Conservation (phyloP, 208 protist genomes). For the Crithidia acanthocephali region DNA sequence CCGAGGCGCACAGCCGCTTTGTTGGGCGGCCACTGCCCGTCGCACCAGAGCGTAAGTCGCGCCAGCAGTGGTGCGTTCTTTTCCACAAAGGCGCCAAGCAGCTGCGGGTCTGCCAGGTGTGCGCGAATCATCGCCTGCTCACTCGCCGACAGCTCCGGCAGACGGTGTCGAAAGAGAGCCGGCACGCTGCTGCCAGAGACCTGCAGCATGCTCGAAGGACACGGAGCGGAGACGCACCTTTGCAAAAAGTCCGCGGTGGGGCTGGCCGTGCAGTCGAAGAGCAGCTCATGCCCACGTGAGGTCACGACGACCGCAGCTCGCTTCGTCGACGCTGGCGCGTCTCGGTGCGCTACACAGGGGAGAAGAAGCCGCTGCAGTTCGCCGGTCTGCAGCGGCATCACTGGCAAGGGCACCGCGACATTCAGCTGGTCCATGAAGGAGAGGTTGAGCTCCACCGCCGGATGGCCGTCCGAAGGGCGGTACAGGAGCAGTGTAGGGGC, state of each 20-base stretch:
- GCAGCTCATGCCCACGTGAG: slow-evolving; percentile 28
- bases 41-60: slow-evolving; percentile 44
- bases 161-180: slow-evolving; percentile 14
- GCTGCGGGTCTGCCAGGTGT: slow-evolving; percentile 3
- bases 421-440: slow-evolving; percentile 3
- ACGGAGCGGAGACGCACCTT: slow-evolving; percentile 8
- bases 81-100: slow-evolving; percentile 36
- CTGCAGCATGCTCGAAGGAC: slow-evolving; percentile 13
- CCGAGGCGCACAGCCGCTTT: not conserved
- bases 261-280: slow-evolving; percentile 48
- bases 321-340: not conserved
- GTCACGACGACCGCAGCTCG: not conserved
- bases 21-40: slow-evolving; percentile 17
- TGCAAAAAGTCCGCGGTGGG: slow-evolving; percentile 33
- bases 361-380: slow-evolving; percentile 42
- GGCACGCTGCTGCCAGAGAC: slow-evolving; percentile 1
- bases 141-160: slow-evolving; percentile 5
- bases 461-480: slow-evolving; percentile 40
- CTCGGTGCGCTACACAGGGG: not conserved
- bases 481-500: slow-evolving; percentile 45
- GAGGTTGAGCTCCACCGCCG: slow-evolving; percentile 27
- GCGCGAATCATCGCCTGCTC: slow-evolving; percentile 21
- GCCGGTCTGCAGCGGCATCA: slow-evolving; percentile 51
- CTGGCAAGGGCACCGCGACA: slow-evolving; percentile 34
- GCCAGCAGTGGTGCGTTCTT: slow-evolving; percentile 53